phyloP scores from a whole-genome alignment of 495 filamentous ascomycete species.

The Neurospora sp. region DNA sequence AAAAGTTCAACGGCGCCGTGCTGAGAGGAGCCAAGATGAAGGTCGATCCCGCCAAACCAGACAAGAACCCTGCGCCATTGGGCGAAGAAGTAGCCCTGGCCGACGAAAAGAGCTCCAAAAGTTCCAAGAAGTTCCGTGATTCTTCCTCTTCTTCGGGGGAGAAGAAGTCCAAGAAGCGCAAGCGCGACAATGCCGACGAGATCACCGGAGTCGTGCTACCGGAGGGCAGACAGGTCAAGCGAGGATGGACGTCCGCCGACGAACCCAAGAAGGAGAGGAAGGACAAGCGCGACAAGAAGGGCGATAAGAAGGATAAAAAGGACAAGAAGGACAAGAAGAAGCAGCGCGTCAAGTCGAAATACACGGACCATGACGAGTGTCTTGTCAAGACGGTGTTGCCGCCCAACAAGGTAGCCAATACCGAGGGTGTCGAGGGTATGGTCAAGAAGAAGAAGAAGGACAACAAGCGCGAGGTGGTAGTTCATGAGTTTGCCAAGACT shows the following conservation, averaged over 20 bases:
- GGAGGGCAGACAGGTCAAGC: conserved; percentile 66
- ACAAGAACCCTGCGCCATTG: conserved; percentile 23
- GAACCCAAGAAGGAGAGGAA: conserved; percentile 43
- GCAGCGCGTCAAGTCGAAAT: conserved; percentile 55
- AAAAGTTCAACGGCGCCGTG: conserved; percentile 84
- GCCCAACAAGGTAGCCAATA: conserved; percentile 36
- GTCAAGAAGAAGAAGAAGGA: conserved; percentile 49
- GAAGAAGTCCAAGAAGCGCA: conserved; percentile 54
- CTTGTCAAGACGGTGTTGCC: conserved; percentile 77
- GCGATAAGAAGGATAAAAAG: conserved; percentile 36
- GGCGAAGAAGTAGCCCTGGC: conserved; percentile 22
- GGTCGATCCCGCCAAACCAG: conserved; percentile 65
- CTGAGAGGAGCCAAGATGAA: conserved; percentile 78
- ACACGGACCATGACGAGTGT: conserved; percentile 66
- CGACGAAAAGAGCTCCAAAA: conserved; percentile 29
- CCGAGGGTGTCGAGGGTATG: conserved; percentile 35
- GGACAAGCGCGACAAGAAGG: conserved; percentile 38
- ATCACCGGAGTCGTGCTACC: conserved; percentile 64
- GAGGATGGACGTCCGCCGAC: conserved; percentile 76
- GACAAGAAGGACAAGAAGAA: conserved; percentile 45
- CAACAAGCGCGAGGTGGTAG: conserved; percentile 40
- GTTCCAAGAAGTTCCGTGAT: conserved; percentile 19
- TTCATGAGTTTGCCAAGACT: conserved; percentile 77
- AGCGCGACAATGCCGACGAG: conserved; percentile 37
- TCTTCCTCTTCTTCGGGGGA: conserved; percentile 12